Percentiles rank a stretch among this genome's conserved stretches.
phyloP scores from a whole-genome alignment of 1,284 basidiomycete species.

The Ustilago nuda region DNA sequence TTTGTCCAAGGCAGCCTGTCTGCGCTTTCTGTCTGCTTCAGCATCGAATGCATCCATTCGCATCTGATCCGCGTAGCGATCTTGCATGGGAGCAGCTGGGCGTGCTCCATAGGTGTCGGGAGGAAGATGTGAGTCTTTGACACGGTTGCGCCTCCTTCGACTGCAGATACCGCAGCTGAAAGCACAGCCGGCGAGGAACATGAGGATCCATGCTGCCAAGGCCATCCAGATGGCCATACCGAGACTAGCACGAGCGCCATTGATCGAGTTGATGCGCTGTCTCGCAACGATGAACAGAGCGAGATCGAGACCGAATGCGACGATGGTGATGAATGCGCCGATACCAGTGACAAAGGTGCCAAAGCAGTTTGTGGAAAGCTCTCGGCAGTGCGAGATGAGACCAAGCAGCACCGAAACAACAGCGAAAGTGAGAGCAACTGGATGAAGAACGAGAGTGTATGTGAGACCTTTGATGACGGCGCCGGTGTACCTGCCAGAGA shows the following conservation, averaged over 20 bases:
- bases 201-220: constrained; percentile 60
- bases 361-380: constrained; percentile 50
- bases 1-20: constrained; percentile 48
- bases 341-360: constrained; percentile 55
- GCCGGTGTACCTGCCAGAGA: constrained; percentile 46
- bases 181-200: constrained; percentile 55
- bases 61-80: constrained; percentile 58
- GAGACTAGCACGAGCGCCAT: constrained; percentile 52
- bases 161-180: constrained; percentile 61
- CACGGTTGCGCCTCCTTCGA: constrained; percentile 41
- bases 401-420: constrained; percentile 55
- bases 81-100: constrained; percentile 20
- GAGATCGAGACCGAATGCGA: constrained; percentile 62
- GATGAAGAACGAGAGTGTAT: constrained; percentile 63
- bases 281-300: constrained; percentile 64
- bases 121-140: constrained; percentile 46
- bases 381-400: constrained; percentile 57
- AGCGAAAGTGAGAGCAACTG: constrained; percentile 52
- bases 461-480: constrained; percentile 62
- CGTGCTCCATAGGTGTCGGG: constrained; percentile 43
- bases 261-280: constrained; percentile 60
- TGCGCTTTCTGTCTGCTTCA: constrained; percentile 55
- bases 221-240: constrained; percentile 64
- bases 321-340: constrained; percentile 51
- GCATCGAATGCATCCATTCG: constrained; percentile 65